Evolutionary conservation across 345 rosid genomes (phyloP), one percentile per base, ranked within the genome.

Genomic region (Carallia pectinifolia): DNA sequence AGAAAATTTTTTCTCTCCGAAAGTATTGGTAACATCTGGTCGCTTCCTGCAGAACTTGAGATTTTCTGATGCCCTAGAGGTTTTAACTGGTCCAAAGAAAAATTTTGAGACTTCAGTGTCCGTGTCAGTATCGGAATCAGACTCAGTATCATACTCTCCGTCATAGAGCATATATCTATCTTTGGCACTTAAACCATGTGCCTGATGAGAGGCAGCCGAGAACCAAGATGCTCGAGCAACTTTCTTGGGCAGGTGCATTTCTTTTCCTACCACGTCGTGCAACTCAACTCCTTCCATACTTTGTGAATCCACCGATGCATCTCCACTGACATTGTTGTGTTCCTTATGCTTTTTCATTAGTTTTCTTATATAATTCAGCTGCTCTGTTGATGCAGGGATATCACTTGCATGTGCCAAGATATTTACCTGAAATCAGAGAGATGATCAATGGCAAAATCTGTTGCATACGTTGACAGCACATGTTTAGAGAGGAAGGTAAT

Each of bases 361-460:
- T 83, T 87, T 88, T 74, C 90, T 84, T 69, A 95, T 83, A 54
- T 78, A 85, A 80, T 89, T 88, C 62, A 95, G 89, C 74, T 95
- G 93, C 75, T 89, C 85, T 64, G 85, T 82, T 29, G 97, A 88
- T 54, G 85, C 89, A 77, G 81, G 87, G 65, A 78, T 80, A 78
- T 89, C 94, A 73, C 94, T 84, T 50, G 96, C 75, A 85, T 87
- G 85, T 62, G 88, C 86, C 91, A 95, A 83, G 73, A 92, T 82
- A 80, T 92, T 92, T 74, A 92, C 99, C 99, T 95, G 81, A 73
- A 67, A 74, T 50, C 50, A 76, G 66, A 76, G 67, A 78, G 72
- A 70, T 10, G 27, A 56, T 56, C 29, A 27, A 30, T 19, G 16
- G 50, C 50, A 44, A 44, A 44, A 44, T 44, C 50, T 3, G 17